phyloP scores from a whole-genome alignment of 345 rosid species.

The Populus davidiana region DNA sequence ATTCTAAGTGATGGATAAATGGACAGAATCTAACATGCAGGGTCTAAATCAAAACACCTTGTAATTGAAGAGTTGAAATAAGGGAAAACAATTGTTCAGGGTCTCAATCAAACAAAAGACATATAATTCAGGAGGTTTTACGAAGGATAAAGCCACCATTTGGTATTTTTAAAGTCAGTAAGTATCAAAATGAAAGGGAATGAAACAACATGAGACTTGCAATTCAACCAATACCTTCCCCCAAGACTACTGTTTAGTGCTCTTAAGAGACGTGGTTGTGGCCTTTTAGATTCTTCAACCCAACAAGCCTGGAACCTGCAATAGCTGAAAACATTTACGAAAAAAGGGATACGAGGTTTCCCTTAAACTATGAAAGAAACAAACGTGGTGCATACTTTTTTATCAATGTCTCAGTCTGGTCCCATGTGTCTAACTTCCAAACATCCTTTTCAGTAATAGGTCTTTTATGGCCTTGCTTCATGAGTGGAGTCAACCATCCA shows the following conservation, averaged over 20 bases:
- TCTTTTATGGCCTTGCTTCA: constrained; percentile 76
- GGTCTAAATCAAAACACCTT: neutral
- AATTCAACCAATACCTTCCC: constrained; percentile 52
- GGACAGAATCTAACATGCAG: neutral
- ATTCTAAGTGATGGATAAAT: neutral
- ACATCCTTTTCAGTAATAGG: constrained; percentile 92
- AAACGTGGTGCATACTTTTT: constrained; percentile 8
- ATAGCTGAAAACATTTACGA: neutral
- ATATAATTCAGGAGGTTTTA: neutral
- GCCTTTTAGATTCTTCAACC: constrained; percentile 67
- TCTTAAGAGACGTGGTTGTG: constrained; percentile 85
- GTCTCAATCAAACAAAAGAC: neutral
- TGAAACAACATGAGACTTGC: neutral
- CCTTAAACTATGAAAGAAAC: constrained; percentile 3
- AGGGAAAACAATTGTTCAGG: neutral
- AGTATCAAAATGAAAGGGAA: neutral
- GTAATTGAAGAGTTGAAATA: neutral
- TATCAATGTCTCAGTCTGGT: constrained; percentile 73
- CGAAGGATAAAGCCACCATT: neutral
- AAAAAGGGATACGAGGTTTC: neutral
- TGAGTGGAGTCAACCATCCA: constrained; percentile 87
- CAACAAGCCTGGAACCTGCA: constrained; percentile 78
- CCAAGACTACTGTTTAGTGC: constrained; percentile 79
- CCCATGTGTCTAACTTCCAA: constrained; percentile 95
- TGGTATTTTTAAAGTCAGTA: neutral